These are phyloP conservation scores for Xylariomycetidae sp. DNA, from an alignment of 2,329 filamentous ascomycete species.

Conservation along the genomic window DNA sequence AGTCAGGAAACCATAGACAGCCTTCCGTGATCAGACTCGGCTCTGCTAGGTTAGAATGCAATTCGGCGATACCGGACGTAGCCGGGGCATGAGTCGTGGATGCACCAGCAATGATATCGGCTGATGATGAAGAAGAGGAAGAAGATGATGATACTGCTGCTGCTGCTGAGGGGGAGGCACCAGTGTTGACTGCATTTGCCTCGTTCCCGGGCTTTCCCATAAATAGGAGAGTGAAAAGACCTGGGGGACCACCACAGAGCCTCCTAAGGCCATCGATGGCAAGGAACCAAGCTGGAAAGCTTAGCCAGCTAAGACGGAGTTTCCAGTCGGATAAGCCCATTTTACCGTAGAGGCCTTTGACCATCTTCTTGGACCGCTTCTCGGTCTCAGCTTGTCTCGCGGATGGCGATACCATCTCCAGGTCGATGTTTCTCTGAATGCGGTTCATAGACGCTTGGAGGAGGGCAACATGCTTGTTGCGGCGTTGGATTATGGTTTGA, in stretches of 20 bases:
- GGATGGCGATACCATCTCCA: constrained; percentile 7
- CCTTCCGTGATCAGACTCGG: constrained; percentile 44
- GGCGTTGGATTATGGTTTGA: constrained; percentile 25
- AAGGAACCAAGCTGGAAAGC: constrained; percentile 45
- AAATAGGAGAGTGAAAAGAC: constrained; percentile 30
- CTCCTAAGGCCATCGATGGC: constrained; percentile 47
- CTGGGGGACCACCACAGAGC: constrained; percentile 37
- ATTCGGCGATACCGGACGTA: constrained; percentile 5
- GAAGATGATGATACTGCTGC: no score
- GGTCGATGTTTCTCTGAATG: constrained; percentile 14
- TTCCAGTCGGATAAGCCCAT: constrained; percentile 46
- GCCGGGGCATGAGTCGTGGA: constrained; percentile 17
- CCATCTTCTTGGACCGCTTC: constrained; percentile 19
- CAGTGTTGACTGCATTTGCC: not conserved
- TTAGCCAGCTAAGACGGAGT: constrained; percentile 32
- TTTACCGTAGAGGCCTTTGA: constrained; percentile 18
- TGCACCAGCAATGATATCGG: constrained; percentile 4
- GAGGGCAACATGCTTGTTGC: constrained; percentile 25
- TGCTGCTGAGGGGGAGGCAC: no score
- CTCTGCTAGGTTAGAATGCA: no score
- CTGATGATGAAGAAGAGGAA: no score
- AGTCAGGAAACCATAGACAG: constrained; percentile 51
- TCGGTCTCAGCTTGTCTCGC: constrained; percentile 18
- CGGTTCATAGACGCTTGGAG: constrained; percentile 30
- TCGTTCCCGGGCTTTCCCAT: constrained; percentile 12